phyloP scores from a whole-genome alignment of 1,139 yeast genomes.

The Kodamaea suecica region DNA sequence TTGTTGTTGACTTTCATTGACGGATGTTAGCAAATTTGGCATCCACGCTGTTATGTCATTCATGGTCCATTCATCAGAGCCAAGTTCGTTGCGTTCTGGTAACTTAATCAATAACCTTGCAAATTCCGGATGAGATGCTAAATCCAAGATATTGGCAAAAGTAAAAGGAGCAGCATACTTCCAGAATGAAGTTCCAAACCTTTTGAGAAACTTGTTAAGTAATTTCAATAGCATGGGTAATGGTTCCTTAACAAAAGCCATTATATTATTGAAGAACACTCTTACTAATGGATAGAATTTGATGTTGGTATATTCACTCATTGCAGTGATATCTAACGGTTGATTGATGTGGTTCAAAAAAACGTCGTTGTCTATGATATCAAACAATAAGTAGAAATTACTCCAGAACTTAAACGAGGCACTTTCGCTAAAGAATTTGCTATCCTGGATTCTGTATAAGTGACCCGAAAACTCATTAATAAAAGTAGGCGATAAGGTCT shows the following conservation, averaged over 20 bases:
- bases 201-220: constrained; percentile 38
- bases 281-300: constrained; percentile 44
- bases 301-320: constrained; percentile 36
- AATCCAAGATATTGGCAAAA: constrained; percentile 52
- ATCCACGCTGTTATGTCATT: constrained; percentile 45
- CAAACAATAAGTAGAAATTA: constrained; percentile 39
- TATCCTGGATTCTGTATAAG: constrained; percentile 52
- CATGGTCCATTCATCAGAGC: constrained; percentile 11
- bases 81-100: background rate
- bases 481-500: constrained; percentile 32
- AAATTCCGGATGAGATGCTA: constrained; percentile 43
- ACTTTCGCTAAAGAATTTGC: constrained; percentile 40
- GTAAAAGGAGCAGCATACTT: constrained; percentile 45
- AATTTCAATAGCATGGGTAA: constrained; percentile 53
- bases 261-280: constrained; percentile 47
- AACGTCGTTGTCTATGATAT: constrained; percentile 36
- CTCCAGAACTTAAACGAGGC: constrained; percentile 55
- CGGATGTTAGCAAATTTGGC: constrained; percentile 28
- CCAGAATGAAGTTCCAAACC: constrained; percentile 51
- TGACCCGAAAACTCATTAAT: constrained; percentile 54
- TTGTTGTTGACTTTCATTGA: constrained; percentile 40
- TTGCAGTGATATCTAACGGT: constrained; percentile 44
- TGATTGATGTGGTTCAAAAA: constrained; percentile 37
- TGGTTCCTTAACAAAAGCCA: constrained; percentile 51
- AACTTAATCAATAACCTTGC: constrained; percentile 18